phyloP scores from a whole-genome alignment of 345 rosid species.

The Streptanthus diversifolius region DNA sequence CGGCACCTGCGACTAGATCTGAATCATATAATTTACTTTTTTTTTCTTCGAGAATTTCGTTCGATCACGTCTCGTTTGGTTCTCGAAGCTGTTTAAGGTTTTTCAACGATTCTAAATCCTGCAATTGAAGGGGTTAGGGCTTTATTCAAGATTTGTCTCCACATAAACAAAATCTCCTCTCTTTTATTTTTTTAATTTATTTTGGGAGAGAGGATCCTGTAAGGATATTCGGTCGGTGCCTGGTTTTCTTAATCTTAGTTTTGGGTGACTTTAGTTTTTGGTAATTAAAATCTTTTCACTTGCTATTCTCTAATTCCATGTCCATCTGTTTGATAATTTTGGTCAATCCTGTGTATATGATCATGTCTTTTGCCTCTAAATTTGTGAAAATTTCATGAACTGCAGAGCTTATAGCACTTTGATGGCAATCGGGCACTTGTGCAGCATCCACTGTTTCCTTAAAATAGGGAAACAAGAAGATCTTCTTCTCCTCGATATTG shows the following conservation, averaged over 20 bases:
- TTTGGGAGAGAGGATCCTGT: background rate
- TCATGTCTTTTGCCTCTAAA: background rate
- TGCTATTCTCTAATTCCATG: background rate
- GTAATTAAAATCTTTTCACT: background rate
- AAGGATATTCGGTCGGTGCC: slow-evolving; percentile 7
- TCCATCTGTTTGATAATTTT: background rate
- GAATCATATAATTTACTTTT: background rate
- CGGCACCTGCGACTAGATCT: background rate
- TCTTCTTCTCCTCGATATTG: slow-evolving; percentile 63
- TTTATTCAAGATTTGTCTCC: background rate
- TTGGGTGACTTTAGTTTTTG: background rate
- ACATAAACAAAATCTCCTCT: background rate
- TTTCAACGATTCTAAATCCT: background rate
- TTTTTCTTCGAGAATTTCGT: background rate
- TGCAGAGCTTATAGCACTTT: slow-evolving; percentile 67
- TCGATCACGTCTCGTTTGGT: background rate
- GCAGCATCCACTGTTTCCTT: slow-evolving; percentile 81
- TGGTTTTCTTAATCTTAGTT: background rate
- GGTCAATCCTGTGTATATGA: background rate
- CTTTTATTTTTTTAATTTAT: background rate
- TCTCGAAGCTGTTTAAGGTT: background rate
- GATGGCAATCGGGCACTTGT: slow-evolving; percentile 58
- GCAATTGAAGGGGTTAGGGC: background rate
- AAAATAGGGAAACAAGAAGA: slow-evolving; percentile 68
- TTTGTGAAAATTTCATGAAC: background rate